Percentiles rank a stretch among this genome's conserved stretches.
These are phyloP conservation scores for Aspergillus conjunctus DNA, from an alignment of 495 filamentous ascomycete genomes.

Conservation along the genomic window DNA sequence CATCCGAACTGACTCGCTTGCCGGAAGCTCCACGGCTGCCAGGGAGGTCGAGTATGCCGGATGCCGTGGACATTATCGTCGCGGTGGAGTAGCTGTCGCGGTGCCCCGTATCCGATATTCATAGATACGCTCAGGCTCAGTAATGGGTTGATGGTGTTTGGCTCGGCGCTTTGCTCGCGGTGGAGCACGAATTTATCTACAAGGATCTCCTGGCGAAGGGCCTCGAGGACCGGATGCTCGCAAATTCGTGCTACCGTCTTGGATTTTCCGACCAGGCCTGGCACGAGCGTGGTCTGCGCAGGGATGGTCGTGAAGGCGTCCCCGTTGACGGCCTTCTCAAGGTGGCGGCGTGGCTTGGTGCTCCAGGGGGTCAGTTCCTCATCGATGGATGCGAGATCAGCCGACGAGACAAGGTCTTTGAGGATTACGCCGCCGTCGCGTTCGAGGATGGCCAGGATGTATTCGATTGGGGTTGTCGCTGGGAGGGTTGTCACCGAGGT, in stretches of 20 bases:
- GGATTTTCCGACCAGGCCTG: conserved; percentile 36
- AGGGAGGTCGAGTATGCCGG: conserved; percentile 9
- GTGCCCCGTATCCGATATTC: conserved; percentile 30
- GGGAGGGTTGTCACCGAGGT: conserved; percentile 19
- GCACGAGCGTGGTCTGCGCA: conserved; percentile 23
- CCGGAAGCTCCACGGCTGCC: conserved; percentile 13
- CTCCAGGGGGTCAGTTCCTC: conserved; percentile 21
- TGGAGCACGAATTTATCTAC: conserved; percentile 10
- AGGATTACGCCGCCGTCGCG: conserved; percentile 40
- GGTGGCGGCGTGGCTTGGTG: conserved; percentile 8
- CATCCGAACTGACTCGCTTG: conserved; percentile 24
- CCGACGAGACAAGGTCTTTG: conserved; percentile 25
- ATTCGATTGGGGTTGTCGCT: conserved; percentile 27
- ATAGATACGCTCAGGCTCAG: conserved; percentile 30
- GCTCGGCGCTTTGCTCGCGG: conserved; percentile 22
- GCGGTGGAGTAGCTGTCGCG: conserved; percentile 33
- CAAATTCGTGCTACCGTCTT: conserved; percentile 30
- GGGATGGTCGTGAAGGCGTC: conserved; percentile 24
- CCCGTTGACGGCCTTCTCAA: not conserved
- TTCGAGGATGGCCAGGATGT: conserved; percentile 33
- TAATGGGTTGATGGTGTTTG: conserved; percentile 27
- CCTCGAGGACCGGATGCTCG: conserved; percentile 26
- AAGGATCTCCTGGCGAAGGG: conserved; percentile 21
- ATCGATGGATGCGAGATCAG: conserved; percentile 23
- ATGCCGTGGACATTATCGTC: conserved; percentile 33